A percentile compares a stretch with the other conserved stretches of the same genome.
Evolutionary conservation across 495 filamentous ascomycete species (phyloP).

Genomic region (Penicillium maclennaniae): DNA sequence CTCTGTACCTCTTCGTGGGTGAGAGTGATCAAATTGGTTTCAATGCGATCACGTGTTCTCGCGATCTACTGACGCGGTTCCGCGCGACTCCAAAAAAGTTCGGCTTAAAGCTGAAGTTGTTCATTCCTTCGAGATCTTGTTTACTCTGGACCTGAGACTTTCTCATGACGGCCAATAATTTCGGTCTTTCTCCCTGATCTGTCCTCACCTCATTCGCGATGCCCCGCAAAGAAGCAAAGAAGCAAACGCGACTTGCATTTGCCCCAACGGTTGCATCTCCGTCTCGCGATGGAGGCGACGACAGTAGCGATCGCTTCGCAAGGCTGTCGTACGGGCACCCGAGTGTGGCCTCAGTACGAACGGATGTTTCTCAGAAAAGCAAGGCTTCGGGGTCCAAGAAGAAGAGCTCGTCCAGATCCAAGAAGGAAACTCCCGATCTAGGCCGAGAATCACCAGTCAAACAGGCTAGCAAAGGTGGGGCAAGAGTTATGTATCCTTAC

Average conservation of each 20-base stretch:
- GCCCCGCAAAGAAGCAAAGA: constrained; percentile 40
- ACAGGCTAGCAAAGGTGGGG: neutral
- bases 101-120: neutral
- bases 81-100: constrained; percentile 1
- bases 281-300: constrained; percentile 8
- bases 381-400: neutral
- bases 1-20: neutral
- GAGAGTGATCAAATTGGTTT: neutral
- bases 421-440: neutral
- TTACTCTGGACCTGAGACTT: neutral
- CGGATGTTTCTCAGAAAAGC: neutral
- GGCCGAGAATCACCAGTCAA: neutral
- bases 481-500: neutral
- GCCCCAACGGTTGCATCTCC: constrained; percentile 27
- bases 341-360: constrained; percentile 27
- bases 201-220: constrained; percentile 17
- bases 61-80: constrained; percentile 11
- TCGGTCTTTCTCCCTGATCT: neutral
- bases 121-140: neutral
- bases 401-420: constrained; percentile 4
- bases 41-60: constrained; percentile 14
- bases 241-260: constrained; percentile 49
- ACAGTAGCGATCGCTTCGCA: constrained; percentile 28
- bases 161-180: neutral
- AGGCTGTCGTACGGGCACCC: constrained; percentile 39